phyloP scores from a whole-genome alignment of 495 filamentous ascomycete genomes.

The Echria macrotheca region DNA sequence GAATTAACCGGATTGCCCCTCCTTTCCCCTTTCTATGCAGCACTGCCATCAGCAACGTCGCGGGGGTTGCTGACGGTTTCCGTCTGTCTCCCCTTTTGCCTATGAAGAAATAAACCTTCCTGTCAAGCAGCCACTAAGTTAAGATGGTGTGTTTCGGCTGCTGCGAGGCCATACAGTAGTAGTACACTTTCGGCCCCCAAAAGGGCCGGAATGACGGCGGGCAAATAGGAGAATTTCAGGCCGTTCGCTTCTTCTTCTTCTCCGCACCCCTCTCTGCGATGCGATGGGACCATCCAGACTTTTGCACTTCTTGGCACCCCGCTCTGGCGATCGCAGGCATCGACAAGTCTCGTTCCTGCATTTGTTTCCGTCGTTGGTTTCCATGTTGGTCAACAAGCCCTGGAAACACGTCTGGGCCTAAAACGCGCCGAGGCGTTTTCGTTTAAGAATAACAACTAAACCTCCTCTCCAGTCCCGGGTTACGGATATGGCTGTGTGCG shows the following conservation, averaged over 20 bases:
- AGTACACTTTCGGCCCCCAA: neutral
- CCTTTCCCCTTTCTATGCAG: constrained; percentile 17
- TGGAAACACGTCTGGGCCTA: too few species aligned
- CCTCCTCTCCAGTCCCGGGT: neutral
- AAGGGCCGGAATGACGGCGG: too few species aligned
- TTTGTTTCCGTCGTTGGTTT: neutral
- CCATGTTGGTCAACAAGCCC: neutral
- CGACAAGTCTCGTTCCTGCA: too few species aligned
- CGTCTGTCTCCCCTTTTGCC: too few species aligned
- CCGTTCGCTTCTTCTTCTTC: neutral
- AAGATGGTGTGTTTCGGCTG: constrained; percentile 1
- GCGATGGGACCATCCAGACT: neutral
- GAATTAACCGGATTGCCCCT: constrained; percentile 21
- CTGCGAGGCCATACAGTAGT: neutral
- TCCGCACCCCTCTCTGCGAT: neutral
- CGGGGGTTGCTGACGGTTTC: too few species aligned
- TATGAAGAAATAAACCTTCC: too few species aligned
- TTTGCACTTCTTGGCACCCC: constrained; percentile 9
- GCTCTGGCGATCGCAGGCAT: constrained; percentile 13
- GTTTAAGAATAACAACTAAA: neutral
- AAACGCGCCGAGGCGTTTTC: too few species aligned
- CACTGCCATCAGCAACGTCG: too few species aligned
- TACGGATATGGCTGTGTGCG: neutral
- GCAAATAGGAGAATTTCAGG: constrained; percentile 6
- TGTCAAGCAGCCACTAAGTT: too few species aligned